These are phyloP conservation scores for Cystofilobasidium bisporidii DNA, from an alignment of 768 basidiomycete species.

Conservation along the genomic window DNA sequence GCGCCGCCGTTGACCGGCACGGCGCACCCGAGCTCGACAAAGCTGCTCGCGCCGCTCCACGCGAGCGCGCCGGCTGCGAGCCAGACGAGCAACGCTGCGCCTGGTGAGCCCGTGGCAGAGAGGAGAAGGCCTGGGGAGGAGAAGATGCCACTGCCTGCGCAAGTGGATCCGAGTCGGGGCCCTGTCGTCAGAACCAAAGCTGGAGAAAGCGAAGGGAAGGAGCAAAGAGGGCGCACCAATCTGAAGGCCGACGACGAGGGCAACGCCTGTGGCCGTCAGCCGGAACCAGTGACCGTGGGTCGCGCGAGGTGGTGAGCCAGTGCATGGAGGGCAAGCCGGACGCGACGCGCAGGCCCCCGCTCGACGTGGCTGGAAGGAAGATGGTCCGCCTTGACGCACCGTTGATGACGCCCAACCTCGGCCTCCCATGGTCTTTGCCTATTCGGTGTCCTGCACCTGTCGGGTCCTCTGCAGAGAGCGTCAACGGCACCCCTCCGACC, in stretches of 20 bases:
- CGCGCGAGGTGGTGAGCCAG: too few relatives aligned
- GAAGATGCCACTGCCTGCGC: slow-evolving; percentile 18
- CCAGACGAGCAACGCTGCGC: slow-evolving; percentile 23
- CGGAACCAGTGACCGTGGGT: too few relatives aligned
- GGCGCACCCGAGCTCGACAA: slow-evolving; percentile 18
- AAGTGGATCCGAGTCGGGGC: background rate
- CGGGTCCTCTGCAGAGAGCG: background rate
- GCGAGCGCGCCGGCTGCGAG: slow-evolving; percentile 15
- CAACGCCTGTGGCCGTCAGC: slow-evolving; percentile 5
- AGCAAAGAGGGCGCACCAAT: background rate
- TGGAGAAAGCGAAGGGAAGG: too few relatives aligned
- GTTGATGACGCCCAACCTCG: slow-evolving; percentile 11
- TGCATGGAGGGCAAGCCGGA: too few relatives aligned
- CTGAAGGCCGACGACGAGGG: slow-evolving; percentile 24
- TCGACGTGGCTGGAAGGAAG: too few relatives aligned
- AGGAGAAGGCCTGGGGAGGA: slow-evolving; percentile 11
- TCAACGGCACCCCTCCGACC: slow-evolving; percentile 14
- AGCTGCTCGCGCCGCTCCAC: slow-evolving; percentile 20
- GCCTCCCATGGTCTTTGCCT: background rate
- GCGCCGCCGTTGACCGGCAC: slow-evolving; percentile 25
- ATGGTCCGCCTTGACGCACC: slow-evolving; percentile 6
- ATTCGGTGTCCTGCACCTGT: background rate
- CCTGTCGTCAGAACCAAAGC: too few relatives aligned
- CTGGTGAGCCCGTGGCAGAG: background rate
- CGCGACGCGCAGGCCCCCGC: too few relatives aligned